A percentile compares a stretch with the other conserved stretches of the same genome.
Conservation (phyloP, 2,329 filamentous ascomycete species). For the Arthrobotrys pseudoclavata region DNA sequence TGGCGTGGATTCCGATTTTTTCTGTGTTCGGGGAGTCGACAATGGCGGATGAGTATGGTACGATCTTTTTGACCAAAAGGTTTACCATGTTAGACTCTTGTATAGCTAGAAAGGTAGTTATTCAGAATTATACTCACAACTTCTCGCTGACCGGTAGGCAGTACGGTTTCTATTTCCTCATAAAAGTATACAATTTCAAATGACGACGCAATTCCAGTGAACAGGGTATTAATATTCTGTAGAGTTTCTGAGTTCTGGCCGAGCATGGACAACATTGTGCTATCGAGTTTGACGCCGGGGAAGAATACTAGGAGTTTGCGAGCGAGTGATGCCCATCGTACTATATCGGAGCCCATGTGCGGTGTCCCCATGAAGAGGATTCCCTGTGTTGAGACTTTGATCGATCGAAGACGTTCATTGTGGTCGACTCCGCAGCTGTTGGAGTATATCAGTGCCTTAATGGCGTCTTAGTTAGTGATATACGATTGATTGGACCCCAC, state of each 20-base stretch:
- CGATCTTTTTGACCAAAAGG: constrained; percentile 69
- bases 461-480: constrained; percentile 14
- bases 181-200: constrained; percentile 80
- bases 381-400: constrained; percentile 73
- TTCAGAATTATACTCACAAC: constrained; percentile 51
- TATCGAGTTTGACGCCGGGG: constrained; percentile 77
- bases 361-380: constrained; percentile 83
- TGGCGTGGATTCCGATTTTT: constrained; percentile 75
- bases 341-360: constrained; percentile 77
- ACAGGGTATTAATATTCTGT: constrained; percentile 80
- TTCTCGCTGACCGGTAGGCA: constrained; percentile 61
- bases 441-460: constrained; percentile 62
- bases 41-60: constrained; percentile 78
- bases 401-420: constrained; percentile 63
- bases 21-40: constrained; percentile 67
- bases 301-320: constrained; percentile 77
- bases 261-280: constrained; percentile 78
- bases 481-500: not conserved
- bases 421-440: constrained; percentile 62
- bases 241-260: constrained; percentile 80
- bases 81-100: not conserved
- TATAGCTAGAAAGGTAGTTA: not conserved
- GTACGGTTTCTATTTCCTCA: constrained; percentile 80
- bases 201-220: constrained; percentile 77
- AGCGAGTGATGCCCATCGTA: constrained; percentile 76